Evolutionary conservation across 495 filamentous ascomycete species (phyloP).

Genomic region (Wilcoxina mikolae): DNA sequence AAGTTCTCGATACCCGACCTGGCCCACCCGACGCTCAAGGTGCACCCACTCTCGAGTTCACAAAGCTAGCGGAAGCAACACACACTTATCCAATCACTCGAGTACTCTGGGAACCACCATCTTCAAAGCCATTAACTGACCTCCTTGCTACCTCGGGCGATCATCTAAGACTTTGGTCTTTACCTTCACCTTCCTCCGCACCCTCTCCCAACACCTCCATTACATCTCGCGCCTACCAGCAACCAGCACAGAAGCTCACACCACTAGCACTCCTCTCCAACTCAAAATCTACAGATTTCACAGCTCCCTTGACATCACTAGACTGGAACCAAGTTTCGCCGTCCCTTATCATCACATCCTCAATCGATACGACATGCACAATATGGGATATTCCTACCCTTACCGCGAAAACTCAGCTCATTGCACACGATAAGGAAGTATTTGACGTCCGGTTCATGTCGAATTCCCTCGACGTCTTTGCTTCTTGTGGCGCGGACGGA

Average conservation of each 20-base stretch:
- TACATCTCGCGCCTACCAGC: slow-evolving; percentile 48
- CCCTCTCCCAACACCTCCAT: slow-evolving; percentile 50
- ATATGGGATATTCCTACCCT: slow-evolving; percentile 99
- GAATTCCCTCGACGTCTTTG: slow-evolving; percentile 91
- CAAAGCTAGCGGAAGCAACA: slow-evolving; percentile 89
- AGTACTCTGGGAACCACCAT: slow-evolving; percentile 91
- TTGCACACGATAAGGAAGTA: slow-evolving; percentile 97
- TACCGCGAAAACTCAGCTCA: slow-evolving; percentile 95
- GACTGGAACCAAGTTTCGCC: slow-evolving; percentile 97
- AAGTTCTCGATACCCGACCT: slow-evolving; percentile 76
- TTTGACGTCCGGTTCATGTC: slow-evolving; percentile 97
- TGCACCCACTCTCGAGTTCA: slow-evolving; percentile 71
- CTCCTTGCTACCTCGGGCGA: slow-evolving; percentile 92
- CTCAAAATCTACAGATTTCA: slow-evolving; percentile 95
- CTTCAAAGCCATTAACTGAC: slow-evolving; percentile 91
- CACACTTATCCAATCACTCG: slow-evolving; percentile 96
- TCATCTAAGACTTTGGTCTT: slow-evolving; percentile 87
- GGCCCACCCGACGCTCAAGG: slow-evolving; percentile 48
- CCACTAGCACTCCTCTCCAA: slow-evolving; percentile 89
- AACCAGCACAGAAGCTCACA: slow-evolving; percentile 68
- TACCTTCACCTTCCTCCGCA: slow-evolving; percentile 40
- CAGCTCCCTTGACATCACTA: slow-evolving; percentile 83
- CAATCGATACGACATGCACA: slow-evolving; percentile 98
- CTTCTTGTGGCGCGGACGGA: slow-evolving; percentile 92
- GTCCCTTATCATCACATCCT: slow-evolving; percentile 93